Base-by-base conservation (phyloP, 148 eudicot species). In the Camellia lanceoleosa region DNA sequence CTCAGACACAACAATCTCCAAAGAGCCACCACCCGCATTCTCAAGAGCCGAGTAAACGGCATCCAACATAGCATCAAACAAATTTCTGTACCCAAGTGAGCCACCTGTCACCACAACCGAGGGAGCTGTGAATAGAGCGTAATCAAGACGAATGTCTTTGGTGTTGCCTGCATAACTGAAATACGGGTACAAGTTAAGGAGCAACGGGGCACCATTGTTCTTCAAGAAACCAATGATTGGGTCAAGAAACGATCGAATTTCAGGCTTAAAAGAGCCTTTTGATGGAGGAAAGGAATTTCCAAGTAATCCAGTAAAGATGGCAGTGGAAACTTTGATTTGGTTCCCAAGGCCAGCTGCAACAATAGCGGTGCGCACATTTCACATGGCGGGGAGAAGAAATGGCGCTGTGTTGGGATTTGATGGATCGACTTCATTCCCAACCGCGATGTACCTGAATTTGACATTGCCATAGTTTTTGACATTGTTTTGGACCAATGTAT, bases 1-100 rank as follows among this genome's bases (percentile, higher is more conserved):
- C 73, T 92, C 95, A 0, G 88, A 73, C 13, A 92, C 97, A 3
- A 91, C 88, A 1, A 91, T 63, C 0, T 85, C 76, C 51, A 90
- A n/a, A 38, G 77, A 19, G 0, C 60, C 67, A 2, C 73, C 86
- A 0, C 90, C 87, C 1, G 64, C 80, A 78, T 85, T 90, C 82
- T 81, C 89, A 0, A 89, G 72, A 6, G 92, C 92, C 0, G 86
- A 81, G 71, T 89, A 81, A 38, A 81, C 62, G 1, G 89, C 74
- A n/a, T 89, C 91, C 73, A 88, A n/a, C 63, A 90, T 68, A 5
- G 86, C 87, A 70, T 82, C 87, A 14, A 80, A 80, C 9, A 80
- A 42, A 43, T 74, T 80, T 19, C 19, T 18, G 73, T 80, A 80
- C 9, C 69, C 38, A 6, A 3, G 20, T 15, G n/a, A 65, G 15